Conservation (phyloP, 192 early-diverging fungal species). For the Podila horticola region DNA sequence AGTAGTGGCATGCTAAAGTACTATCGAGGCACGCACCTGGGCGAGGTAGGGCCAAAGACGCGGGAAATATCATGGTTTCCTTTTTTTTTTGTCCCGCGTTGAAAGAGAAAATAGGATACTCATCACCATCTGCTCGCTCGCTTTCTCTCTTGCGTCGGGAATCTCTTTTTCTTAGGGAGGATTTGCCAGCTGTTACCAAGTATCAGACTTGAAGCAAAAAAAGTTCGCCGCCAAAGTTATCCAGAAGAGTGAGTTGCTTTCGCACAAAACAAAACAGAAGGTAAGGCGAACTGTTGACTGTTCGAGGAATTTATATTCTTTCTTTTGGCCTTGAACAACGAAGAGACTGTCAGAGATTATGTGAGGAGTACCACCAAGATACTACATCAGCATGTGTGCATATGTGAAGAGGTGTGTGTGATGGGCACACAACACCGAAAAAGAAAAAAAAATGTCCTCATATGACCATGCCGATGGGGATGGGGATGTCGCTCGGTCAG, state of each 20-base stretch:
- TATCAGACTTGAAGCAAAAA: constrained; percentile 57
- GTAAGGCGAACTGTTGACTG: neutral
- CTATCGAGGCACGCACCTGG: constrained; percentile 54
- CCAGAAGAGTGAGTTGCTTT: constrained; percentile 57
- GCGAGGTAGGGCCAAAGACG: constrained; percentile 55
- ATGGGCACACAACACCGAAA: neutral
- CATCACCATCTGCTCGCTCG: neutral
- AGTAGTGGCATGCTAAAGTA: constrained; percentile 37
- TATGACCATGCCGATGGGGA: neutral
- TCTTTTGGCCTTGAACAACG: too few species aligned
- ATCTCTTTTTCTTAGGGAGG: constrained; percentile 73
- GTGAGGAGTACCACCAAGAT: too few species aligned
- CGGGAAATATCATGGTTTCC: neutral
- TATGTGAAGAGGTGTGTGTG: too few species aligned
- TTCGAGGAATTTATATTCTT: too few species aligned
- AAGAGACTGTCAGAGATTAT: too few species aligned
- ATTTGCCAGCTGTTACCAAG: constrained; percentile 87
- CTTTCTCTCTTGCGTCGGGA: neutral
- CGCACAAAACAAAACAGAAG: constrained; percentile 57
- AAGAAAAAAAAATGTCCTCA: constrained; percentile 1
- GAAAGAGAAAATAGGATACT: neutral
- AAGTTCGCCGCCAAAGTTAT: constrained; percentile 73
- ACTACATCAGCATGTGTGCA: too few species aligned
- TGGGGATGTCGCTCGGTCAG: too few species aligned
- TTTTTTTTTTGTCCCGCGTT: too few species aligned